A percentile compares a stretch with the other conserved stretches of the same genome.
phyloP scores from a whole-genome alignment of 805 yeast genomes.

The Cyberlindnera veronae region DNA sequence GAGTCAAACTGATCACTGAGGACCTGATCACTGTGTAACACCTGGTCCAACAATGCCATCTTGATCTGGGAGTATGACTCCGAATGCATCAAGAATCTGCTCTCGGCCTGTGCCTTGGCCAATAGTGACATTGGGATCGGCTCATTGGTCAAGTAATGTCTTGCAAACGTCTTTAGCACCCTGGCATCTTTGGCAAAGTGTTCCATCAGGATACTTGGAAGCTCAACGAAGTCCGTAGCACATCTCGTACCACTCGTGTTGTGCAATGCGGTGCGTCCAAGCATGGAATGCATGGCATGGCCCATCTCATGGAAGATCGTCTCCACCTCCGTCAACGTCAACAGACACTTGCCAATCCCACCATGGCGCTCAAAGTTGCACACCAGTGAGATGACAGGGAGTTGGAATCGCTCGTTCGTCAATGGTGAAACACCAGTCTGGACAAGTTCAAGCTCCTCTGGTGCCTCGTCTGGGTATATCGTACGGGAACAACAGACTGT shows the following conservation, averaged over 20 bases:
- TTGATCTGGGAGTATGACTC: constrained; percentile 85
- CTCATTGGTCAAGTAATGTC: constrained; percentile 60
- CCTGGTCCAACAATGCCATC: constrained; percentile 87
- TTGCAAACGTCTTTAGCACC: constrained; percentile 69
- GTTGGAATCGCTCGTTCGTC: constrained; percentile 54
- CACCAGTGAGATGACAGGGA: constrained; percentile 86
- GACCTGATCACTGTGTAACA: constrained; percentile 50
- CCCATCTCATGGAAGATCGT: constrained; percentile 99
- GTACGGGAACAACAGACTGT: constrained; percentile 93
- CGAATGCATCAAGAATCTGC: constrained; percentile 53
- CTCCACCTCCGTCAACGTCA: constrained; percentile 78
- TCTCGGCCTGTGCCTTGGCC: constrained; percentile 47
- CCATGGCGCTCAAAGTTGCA: constrained; percentile 65
- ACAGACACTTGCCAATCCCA: constrained; percentile 48
- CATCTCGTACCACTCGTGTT: constrained; percentile 95
- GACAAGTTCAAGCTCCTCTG: constrained; percentile 33
- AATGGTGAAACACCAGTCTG: constrained; percentile 33
- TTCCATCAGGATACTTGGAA: constrained; percentile 96
- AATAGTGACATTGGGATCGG: constrained; percentile 50
- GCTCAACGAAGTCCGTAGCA: constrained; percentile 92
- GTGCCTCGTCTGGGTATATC: constrained; percentile 53
- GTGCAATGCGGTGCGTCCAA: constrained; percentile 86
- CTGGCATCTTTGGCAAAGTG: constrained; percentile 80
- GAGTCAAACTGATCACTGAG: constrained; percentile 47
- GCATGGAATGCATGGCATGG: constrained; percentile 97